Percentiles rank a stretch among this genome's conserved stretches.
These are phyloP conservation scores for Suhomyces coccinellae DNA, from an alignment of 1,139 yeast species.

Conservation along the genomic window DNA sequence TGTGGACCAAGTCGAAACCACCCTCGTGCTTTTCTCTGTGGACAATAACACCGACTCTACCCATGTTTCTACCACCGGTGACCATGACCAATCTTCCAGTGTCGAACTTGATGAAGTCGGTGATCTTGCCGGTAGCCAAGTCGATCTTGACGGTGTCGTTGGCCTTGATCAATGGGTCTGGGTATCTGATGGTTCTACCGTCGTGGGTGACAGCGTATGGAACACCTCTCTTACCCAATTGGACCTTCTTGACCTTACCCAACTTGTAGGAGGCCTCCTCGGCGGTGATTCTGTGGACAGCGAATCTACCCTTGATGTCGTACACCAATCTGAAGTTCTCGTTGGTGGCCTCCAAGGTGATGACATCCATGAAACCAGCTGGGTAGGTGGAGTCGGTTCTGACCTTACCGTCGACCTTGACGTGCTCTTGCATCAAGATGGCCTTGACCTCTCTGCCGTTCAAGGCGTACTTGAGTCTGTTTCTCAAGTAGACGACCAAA, in stretches of 20 bases:
- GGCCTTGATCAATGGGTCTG: constrained; percentile 94
- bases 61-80: constrained; percentile 99
- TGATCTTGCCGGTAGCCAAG: constrained; percentile 91
- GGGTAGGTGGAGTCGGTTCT: constrained; percentile 99
- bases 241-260: constrained; percentile 96
- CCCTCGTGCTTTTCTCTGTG: constrained; percentile 99
- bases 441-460: constrained; percentile 99
- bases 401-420: constrained; percentile 98
- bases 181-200: constrained; percentile 99
- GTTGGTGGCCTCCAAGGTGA: constrained; percentile 94
- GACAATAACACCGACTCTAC: constrained; percentile 96
- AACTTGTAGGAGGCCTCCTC: constrained; percentile 98
- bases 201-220: constrained; percentile 99
- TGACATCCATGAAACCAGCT: constrained; percentile 99
- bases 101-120: constrained; percentile 90
- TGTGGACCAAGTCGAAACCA: constrained; percentile 98
- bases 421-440: constrained; percentile 98
- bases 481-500: constrained; percentile 95
- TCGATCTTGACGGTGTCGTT: constrained; percentile 97
- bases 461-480: constrained; percentile 99
- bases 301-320: constrained; percentile 98
- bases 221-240: constrained; percentile 96
- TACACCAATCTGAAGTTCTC: constrained; percentile 98
- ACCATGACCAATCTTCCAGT: constrained; percentile 95
- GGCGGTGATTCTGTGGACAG: constrained; percentile 98